Evolutionary conservation across 305 asterid genomes (phyloP), one percentile per base, ranked within the genome.

Genomic region (Fraxinus velutina): DNA sequence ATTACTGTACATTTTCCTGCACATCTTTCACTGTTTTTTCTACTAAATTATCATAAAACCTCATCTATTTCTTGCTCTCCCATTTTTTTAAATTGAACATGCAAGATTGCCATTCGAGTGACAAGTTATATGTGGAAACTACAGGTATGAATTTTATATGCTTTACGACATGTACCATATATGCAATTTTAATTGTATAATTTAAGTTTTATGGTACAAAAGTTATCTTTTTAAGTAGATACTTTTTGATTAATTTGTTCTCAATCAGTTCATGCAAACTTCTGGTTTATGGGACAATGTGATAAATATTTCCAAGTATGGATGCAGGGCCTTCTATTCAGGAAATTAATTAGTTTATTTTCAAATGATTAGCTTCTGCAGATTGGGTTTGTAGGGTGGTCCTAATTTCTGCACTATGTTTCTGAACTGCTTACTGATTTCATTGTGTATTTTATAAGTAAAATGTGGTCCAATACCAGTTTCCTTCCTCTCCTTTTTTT

Each of bases 371-470:
- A 81, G 77, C 39, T 76, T 75, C 82, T 82, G 73, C 83, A 83
- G 90, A 83, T 86, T 86, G 88, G 68, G 60, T 86, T 21, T 82
- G 88, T 86, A 84, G 87, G 84, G 91, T 89, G 92, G 92, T 86
- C 92, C 89, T 81, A 22, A 42, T 82, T 87, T 62, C 76, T 72
- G 76, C 85, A 68, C 27, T 5, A 27, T 57, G 68, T 19, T 57
- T 6, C 68, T n/a, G 33, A 21, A 64, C 75, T 74, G 17, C 60
- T 75, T 29, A 29, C 19, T 68, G 37, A 68, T 68, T 29, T 68
- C 36, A 21, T 9, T 39, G 17, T 77, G 50, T 29, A 29, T 71
- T 68, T 68, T 68, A 33, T 21, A 29, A 27, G 39, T 33, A 36
- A 64, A 80, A 44, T 21, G 81, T 79, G 81, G 39, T 84, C 82